phyloP scores from a whole-genome alignment of 2,329 filamentous ascomycete species.

The Knufia fluminis region DNA sequence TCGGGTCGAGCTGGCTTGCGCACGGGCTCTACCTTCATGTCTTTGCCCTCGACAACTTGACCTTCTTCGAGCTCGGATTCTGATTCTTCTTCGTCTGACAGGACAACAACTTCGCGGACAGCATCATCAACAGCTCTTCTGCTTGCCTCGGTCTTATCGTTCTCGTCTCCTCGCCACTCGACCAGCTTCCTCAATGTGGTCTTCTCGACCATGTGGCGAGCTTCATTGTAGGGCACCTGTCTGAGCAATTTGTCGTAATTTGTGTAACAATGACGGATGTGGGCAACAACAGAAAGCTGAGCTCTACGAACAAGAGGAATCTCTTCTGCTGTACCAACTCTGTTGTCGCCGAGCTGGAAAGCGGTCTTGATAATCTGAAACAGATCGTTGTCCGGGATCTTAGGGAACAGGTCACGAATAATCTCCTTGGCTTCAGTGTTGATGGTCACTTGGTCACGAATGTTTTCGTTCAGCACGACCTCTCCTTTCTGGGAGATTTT shows the following conservation, averaged over 20 bases:
- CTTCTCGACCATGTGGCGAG: slow-evolving; percentile 47
- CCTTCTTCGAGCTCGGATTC: slow-evolving; percentile 32
- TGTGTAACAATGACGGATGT: slow-evolving; percentile 54
- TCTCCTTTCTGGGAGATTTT: slow-evolving; percentile 19
- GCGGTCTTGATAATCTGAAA: slow-evolving; percentile 51
- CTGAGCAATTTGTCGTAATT: slow-evolving; percentile 52
- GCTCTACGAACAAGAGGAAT: slow-evolving; percentile 48
- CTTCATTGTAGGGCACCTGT: slow-evolving; percentile 44
- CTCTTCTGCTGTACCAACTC: slow-evolving; percentile 49
- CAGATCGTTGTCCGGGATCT: slow-evolving; percentile 50
- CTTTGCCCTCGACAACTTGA: slow-evolving; percentile 24
- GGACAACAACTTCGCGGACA: slow-evolving; percentile 55
- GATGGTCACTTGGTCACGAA: slow-evolving; percentile 34
- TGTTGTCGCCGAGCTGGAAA: slow-evolving; percentile 49
- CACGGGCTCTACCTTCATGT: slow-evolving; percentile 32
- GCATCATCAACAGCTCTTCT: slow-evolving; percentile 50
- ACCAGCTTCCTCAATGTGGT: slow-evolving; percentile 48
- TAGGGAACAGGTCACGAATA: slow-evolving; percentile 54
- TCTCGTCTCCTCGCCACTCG: slow-evolving; percentile 54
- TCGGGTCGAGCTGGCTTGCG: not conserved
- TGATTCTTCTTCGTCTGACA: slow-evolving; percentile 52
- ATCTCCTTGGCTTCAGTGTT: slow-evolving; percentile 50
- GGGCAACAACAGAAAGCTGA: slow-evolving; percentile 52
- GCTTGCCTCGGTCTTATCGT: slow-evolving; percentile 41
- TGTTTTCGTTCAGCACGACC: slow-evolving; percentile 15